Conservation (phyloP, 805 yeast species). For the Nakazawaea ishiwadae region DNA sequence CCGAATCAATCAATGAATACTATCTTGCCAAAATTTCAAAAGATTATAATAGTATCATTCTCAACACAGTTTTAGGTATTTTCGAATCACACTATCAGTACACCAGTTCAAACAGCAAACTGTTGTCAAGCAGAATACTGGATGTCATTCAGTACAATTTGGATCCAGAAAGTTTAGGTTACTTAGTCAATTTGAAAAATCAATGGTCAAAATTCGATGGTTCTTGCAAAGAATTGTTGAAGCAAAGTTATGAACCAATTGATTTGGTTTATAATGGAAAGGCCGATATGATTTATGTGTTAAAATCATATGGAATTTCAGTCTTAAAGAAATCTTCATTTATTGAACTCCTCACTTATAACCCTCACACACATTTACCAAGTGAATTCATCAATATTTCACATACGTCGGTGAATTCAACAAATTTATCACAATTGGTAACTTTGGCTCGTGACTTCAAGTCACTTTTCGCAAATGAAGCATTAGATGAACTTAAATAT, state of each 20-base stretch:
- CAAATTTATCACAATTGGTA: slow-evolving; percentile 19
- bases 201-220: slow-evolving; percentile 70
- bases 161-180: slow-evolving; percentile 26
- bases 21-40: slow-evolving; percentile 42
- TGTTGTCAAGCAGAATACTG: slow-evolving; percentile 1
- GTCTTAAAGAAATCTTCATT: slow-evolving; percentile 28
- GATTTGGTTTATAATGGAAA: slow-evolving; percentile 37
- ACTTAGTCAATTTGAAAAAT: slow-evolving; percentile 32
- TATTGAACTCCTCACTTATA: slow-evolving; percentile 28
- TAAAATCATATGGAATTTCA: slow-evolving; percentile 31
- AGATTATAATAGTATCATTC: slow-evolving; percentile 40
- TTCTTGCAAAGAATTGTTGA: slow-evolving; percentile 66
- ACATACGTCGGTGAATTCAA: background rate
- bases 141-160: slow-evolving; percentile 15
- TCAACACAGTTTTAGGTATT: slow-evolving; percentile 49
- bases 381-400: background rate
- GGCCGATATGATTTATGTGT: slow-evolving; percentile 23
- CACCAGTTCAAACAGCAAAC: background rate
- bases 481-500: slow-evolving; percentile 23
- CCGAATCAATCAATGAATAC: slow-evolving; percentile 26
- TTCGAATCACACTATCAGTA: slow-evolving; percentile 38
- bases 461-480: slow-evolving; percentile 31
- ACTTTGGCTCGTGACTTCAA: slow-evolving; percentile 31
- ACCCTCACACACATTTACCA: slow-evolving; percentile 14
- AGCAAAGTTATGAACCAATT: slow-evolving; percentile 55